Conservation (phyloP, 176 grass and related monocot species). For the Otatea glauca region DNA sequence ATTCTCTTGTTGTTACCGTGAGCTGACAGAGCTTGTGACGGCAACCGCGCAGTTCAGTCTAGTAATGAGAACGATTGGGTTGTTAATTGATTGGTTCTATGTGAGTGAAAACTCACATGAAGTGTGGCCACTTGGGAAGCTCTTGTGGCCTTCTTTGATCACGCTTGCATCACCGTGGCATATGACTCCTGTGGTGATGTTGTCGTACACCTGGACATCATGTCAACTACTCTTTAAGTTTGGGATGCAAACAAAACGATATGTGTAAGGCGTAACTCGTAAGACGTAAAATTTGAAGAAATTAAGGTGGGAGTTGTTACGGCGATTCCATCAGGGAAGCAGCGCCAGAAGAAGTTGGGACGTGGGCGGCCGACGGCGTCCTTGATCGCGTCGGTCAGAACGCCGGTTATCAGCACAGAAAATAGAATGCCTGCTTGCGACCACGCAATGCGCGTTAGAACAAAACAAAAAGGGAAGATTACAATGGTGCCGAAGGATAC, state of each 20-base stretch:
- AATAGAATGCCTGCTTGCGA: slow-evolving; percentile 49
- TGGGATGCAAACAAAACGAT: not conserved
- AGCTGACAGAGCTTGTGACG: not conserved
- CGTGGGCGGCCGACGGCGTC: slow-evolving; percentile 51
- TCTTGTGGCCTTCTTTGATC: slow-evolving; percentile 71
- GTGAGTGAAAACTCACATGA: slow-evolving; percentile 45
- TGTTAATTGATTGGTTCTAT: too few species aligned
- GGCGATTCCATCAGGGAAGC: slow-evolving; percentile 54
- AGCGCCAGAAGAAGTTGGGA: slow-evolving; percentile 59
- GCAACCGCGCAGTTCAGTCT: not conserved
- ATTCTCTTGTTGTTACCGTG: not conserved
- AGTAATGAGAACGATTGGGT: not conserved
- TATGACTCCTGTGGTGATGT: slow-evolving; percentile 40
- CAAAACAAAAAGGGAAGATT: not conserved
- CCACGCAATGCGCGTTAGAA: not conserved
- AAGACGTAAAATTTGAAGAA: not conserved
- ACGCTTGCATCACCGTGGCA: slow-evolving; percentile 51
- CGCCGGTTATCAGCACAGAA: slow-evolving; percentile 48
- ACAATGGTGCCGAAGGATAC: not conserved
- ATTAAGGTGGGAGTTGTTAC: slow-evolving; percentile 3
- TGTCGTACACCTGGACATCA: slow-evolving; percentile 48
- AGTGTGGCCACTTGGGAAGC: slow-evolving; percentile 61
- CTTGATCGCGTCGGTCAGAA: slow-evolving; percentile 62
- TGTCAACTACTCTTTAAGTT: not conserved
- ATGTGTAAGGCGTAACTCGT: not conserved